Percentiles rank a stretch among this genome's conserved stretches.
phyloP scores from a whole-genome alignment of 495 filamentous ascomycete genomes.

The Margaritispora aquatica region DNA sequence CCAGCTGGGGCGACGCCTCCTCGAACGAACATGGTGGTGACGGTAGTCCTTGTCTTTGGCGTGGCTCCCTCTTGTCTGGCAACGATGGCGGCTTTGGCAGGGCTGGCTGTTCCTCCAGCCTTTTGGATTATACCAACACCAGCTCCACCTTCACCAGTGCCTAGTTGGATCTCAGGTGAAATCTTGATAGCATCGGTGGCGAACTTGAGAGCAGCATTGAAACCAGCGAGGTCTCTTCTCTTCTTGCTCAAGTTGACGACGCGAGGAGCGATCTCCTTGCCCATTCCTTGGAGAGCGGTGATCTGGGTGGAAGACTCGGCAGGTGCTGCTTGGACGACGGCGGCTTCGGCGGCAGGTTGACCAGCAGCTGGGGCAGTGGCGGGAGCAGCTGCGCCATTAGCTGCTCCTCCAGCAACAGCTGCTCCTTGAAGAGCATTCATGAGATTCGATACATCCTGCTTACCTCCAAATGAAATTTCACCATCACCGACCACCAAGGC shows the following conservation, averaged over 20 bases:
- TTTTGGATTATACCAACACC: constrained; percentile 37
- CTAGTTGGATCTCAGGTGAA: constrained; percentile 39
- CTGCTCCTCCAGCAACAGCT: constrained; percentile 40
- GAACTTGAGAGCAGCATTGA: constrained; percentile 41
- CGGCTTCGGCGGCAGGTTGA: constrained; percentile 10
- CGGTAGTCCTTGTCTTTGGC: constrained; percentile 31
- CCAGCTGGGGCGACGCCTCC: constrained; percentile 35
- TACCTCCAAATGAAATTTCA: constrained; percentile 53
- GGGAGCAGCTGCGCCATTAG: constrained; percentile 18
- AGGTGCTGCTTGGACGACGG: not conserved
- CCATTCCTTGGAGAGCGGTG: constrained; percentile 39
- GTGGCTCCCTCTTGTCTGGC: constrained; percentile 25
- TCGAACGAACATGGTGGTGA: constrained; percentile 44
- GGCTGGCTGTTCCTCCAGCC: constrained; percentile 1
- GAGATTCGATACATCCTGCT: constrained; percentile 42
- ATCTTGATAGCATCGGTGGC: constrained; percentile 40
- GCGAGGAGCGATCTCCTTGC: constrained; percentile 42
- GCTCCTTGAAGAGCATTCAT: constrained; percentile 44
- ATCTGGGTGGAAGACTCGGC: constrained; percentile 30
- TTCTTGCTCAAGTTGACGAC: constrained; percentile 11
- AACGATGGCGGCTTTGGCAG: constrained; percentile 14
- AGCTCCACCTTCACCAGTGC: constrained; percentile 37
- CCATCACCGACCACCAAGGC: constrained; percentile 56
- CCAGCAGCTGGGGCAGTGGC: constrained; percentile 18
- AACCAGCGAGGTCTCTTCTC: constrained; percentile 37